Percentiles rank a stretch among this genome's conserved stretches.
These are phyloP conservation scores for Kalmusia sp. DNA, from an alignment of 2,329 filamentous ascomycete species.

Conservation along the genomic window DNA sequence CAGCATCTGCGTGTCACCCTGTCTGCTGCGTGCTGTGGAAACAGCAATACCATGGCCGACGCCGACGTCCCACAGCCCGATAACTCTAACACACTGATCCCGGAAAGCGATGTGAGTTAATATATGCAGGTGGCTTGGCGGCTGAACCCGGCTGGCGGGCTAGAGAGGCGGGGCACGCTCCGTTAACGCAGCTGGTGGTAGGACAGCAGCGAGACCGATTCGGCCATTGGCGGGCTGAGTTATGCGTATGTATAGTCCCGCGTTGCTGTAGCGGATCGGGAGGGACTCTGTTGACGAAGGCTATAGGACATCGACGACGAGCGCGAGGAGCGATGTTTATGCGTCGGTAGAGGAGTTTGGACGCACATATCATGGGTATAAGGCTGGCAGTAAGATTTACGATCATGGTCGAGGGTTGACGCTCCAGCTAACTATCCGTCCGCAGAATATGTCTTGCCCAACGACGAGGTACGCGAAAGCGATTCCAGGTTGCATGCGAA, in stretches of 20 bases:
- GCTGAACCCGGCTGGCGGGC: background rate
- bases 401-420: background rate
- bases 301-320: slow-evolving; percentile 20
- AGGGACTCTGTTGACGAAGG: background rate
- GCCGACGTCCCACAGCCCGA: background rate
- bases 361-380: slow-evolving; percentile 27
- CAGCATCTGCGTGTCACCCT: slow-evolving; percentile 10
- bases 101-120: slow-evolving; percentile 23
- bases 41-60: background rate
- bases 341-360: slow-evolving; percentile 21
- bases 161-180: background rate
- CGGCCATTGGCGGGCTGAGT: slow-evolving; percentile 23
- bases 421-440: background rate
- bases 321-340: slow-evolving; percentile 19
- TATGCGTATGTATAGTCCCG: slow-evolving; percentile 20
- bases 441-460: slow-evolving; percentile 28
- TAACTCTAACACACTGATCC: slow-evolving; percentile 12
- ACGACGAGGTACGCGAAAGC: slow-evolving; percentile 23
- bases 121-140: background rate
- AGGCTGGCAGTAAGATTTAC: slow-evolving; percentile 21
- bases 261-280: background rate
- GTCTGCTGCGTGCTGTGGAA: background rate
- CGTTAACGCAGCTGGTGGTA: background rate
- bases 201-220: slow-evolving; percentile 19
- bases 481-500: no score